phyloP scores from a whole-genome alignment of 306 rosid species.

The Vigna reflexopilosa region DNA sequence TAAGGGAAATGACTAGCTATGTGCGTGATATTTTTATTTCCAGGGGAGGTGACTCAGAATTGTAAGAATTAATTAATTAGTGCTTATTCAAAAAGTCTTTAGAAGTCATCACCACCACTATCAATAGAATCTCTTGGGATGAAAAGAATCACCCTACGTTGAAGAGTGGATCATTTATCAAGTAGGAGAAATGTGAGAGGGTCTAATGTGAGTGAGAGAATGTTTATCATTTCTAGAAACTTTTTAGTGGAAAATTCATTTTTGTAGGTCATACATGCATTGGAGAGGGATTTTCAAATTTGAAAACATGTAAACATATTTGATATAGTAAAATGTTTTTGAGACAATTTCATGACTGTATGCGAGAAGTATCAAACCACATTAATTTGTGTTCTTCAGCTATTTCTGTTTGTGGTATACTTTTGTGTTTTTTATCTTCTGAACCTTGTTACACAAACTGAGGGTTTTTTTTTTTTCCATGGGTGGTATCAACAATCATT shows the following conservation, averaged over 20 bases:
- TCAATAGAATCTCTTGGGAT: not conserved
- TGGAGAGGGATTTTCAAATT: not conserved
- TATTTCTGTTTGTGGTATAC: not conserved
- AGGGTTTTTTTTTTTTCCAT: no score
- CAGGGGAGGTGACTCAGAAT: not conserved
- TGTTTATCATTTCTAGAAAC: not conserved
- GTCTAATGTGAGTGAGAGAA: not conserved
- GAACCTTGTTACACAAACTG: not conserved
- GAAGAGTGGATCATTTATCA: not conserved
- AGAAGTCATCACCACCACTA: not conserved
- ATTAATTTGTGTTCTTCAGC: not conserved
- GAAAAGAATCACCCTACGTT: not conserved
- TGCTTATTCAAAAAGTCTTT: not conserved
- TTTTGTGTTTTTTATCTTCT: not conserved
- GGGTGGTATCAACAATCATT: no score
- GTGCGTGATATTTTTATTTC: not conserved
- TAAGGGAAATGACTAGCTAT: not conserved
- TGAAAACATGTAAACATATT: not conserved
- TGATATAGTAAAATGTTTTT: not conserved
- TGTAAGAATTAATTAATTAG: not conserved
- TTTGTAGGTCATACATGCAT: not conserved
- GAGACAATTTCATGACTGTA: not conserved
- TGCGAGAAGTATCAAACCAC: not conserved
- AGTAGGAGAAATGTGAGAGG: not conserved
- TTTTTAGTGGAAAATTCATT: not conserved